Conservation (phyloP, 495 filamentous ascomycete genomes). For the Paragyromitra xinjiangensis region DNA sequence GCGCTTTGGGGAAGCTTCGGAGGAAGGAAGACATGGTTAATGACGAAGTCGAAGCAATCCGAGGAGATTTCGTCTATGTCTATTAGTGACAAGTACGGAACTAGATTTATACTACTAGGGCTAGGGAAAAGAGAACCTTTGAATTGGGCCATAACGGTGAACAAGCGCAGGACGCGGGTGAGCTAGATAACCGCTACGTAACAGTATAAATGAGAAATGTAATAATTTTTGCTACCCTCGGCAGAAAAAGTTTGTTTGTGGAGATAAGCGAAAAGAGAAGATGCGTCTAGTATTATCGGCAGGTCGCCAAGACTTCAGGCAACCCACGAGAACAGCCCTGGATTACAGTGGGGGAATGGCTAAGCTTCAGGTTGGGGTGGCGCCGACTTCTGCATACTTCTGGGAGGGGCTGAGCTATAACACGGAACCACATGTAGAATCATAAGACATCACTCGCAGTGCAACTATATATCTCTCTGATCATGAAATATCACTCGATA, state of each 20-base stretch:
- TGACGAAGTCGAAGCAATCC: conserved; percentile 58
- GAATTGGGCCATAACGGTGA: conserved; percentile 6
- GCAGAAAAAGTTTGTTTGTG: background rate
- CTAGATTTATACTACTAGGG: background rate
- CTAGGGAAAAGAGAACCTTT: background rate
- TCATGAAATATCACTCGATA: no score
- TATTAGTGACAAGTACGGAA: background rate
- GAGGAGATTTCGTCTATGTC: background rate
- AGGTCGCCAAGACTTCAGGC: conserved; percentile 4
- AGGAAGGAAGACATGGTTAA: conserved; percentile 71
- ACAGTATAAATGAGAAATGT: background rate
- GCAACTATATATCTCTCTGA: no score
- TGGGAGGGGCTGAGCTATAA: no score
- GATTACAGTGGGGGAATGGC: no score
- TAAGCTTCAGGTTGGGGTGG: no score
- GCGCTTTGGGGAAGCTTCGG: conserved; percentile 65
- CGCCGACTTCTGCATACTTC: no score
- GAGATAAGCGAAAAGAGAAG: background rate
- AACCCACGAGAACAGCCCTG: background rate
- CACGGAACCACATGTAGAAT: no score
- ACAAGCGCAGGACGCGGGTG: background rate
- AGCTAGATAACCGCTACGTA: background rate
- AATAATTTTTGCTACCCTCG: background rate
- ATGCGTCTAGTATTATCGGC: background rate
- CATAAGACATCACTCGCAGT: no score